Evolutionary conservation across 441 rosid genomes (phyloP), one percentile per base, ranked within the genome.

Genomic region (Arabidopsis hybrid): DNA sequence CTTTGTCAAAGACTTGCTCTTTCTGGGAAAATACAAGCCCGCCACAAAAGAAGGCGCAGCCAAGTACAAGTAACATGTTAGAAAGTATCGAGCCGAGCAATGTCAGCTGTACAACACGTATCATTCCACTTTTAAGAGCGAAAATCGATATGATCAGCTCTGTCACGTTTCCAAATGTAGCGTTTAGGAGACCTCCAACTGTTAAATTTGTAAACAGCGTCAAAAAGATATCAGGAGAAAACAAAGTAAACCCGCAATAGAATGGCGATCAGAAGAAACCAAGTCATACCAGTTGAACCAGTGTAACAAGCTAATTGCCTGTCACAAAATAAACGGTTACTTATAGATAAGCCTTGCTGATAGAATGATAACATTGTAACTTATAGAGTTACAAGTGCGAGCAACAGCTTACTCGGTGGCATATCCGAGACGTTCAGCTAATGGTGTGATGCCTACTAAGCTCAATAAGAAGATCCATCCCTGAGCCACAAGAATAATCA

Each of bases 141-240:
- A 84, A 86, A 60, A 93, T 84, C 0, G 97, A 88, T 83, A 93
- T 91, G 66, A 93, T 88, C 79, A 93, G 53, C 73, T 94, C 97
- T 4, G 98, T 94, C 60, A 93, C 97, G 73, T 94, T 94, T 72
- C 98, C 98, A 71, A 94, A 89, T 63, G 96, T 90, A 40, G 97
- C 97, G 73, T 93, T 91, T 68, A 93, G 67, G 49, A 93, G 95
- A 47, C 96, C 97, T 35, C 98, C 96, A 78, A 94, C 98, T 91
- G 86, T 72, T 76, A 56, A 61, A 62, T 63, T 64, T 29, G 53
- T 60, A 18, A 56, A 81, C 71, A 36, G 53, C 21, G 60, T 73
- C 32, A 81, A 52, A 11, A 36, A 59, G 6, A 10, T 3, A 61
- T 74, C 11, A 59, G 12, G 39, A 65, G 10, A 59, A 11, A 16